Percentiles rank a stretch among this genome's conserved stretches.
Conservation (phyloP, 228 moss, liverwort and hornwort genomes). For the Sphagnum magellanicum region DNA sequence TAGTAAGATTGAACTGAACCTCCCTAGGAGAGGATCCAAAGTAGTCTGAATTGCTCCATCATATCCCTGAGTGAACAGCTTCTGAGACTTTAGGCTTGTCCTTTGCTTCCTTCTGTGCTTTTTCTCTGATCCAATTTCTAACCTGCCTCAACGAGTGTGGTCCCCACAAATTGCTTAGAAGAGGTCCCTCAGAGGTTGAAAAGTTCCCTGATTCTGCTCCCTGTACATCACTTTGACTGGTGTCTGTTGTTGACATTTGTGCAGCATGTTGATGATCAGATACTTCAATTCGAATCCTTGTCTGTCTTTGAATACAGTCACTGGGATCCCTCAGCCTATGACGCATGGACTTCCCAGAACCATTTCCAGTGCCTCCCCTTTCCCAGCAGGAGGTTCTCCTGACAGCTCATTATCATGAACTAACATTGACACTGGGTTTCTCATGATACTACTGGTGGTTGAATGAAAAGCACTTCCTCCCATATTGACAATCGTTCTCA, state of each 20-base stretch:
- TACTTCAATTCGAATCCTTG: not conserved
- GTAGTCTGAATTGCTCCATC: conserved; percentile 3
- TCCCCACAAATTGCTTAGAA: conserved; percentile 10
- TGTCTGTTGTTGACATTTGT: not conserved
- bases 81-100: conserved; percentile 27
- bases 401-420: no score
- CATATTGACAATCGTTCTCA: not conserved
- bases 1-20: not conserved
- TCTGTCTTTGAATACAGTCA: not conserved
- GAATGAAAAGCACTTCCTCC: no score
- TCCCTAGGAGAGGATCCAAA: conserved; percentile 20
- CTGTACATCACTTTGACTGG: not conserved
- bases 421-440: no score
- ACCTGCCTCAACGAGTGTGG: conserved; percentile 27
- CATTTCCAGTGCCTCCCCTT: not conserved
- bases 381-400: not conserved
- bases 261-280: not conserved
- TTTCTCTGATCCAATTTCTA: conserved; percentile 52
- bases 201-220: conserved; percentile 2
- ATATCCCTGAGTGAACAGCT: conserved; percentile 5
- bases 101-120: conserved; percentile 48
- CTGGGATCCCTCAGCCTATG: not conserved
- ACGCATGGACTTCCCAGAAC: not conserved
- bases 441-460: no score
- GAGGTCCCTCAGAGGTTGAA: conserved; percentile 2